These are phyloP conservation scores for Penicillium cosmopolitanum DNA, from an alignment of 495 filamentous ascomycete species.

Conservation along the genomic window DNA sequence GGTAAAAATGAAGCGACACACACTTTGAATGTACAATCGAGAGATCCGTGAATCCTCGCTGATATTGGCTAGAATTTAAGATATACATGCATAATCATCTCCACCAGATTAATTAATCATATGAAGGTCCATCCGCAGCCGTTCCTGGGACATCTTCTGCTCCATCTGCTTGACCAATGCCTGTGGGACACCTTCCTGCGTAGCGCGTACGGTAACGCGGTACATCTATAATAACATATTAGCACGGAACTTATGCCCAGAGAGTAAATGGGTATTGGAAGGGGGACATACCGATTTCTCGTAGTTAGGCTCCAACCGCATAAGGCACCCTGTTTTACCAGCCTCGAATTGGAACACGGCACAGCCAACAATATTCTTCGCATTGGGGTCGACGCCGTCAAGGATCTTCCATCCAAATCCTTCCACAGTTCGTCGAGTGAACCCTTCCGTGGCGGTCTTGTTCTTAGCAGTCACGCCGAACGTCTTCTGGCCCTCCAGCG, in stretches of 20 bases:
- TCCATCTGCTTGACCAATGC: constrained; percentile 85
- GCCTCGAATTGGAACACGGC: constrained; percentile 83
- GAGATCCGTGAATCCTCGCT: constrained; percentile 22
- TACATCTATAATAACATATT: constrained; percentile 71
- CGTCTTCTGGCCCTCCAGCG: constrained; percentile 84
- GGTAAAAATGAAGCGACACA: neutral
- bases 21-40: constrained; percentile 18
- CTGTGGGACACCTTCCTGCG: constrained; percentile 84
- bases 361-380: constrained; percentile 91
- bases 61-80: constrained; percentile 26
- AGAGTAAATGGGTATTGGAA: too few species aligned
- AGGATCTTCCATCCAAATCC: constrained; percentile 89
- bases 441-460: constrained; percentile 54
- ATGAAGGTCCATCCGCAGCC: constrained; percentile 9
- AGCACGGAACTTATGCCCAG: neutral
- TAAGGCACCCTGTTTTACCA: constrained; percentile 91
- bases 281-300: constrained; percentile 68
- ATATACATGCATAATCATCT: constrained; percentile 30
- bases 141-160: constrained; percentile 66
- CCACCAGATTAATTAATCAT: constrained; percentile 18
- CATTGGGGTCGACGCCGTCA: constrained; percentile 84
- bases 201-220: constrained; percentile 91
- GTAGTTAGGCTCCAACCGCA: constrained; percentile 95
- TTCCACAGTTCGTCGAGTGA: constrained; percentile 68
- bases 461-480: constrained; percentile 64